These are phyloP conservation scores for Podospora pseudocomata DNA, from an alignment of 495 filamentous ascomycete species.

Conservation along the genomic window DNA sequence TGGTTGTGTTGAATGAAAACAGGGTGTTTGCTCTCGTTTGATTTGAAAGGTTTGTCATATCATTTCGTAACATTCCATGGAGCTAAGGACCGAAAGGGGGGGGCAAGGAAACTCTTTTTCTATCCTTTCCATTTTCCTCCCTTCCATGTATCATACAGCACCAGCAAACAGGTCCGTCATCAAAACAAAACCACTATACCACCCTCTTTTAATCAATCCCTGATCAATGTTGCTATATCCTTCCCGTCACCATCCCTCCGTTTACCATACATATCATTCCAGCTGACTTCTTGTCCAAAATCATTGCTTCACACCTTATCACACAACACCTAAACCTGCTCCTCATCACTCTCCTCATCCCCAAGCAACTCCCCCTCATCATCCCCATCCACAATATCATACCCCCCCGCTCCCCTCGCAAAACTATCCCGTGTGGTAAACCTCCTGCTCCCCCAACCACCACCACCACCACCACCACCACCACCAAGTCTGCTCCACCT, in stretches of 20 bases:
- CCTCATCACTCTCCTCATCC: conserved; percentile 82
- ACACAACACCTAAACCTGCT: conserved; percentile 31
- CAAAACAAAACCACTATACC: not conserved
- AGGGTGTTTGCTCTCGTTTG: too few species aligned
- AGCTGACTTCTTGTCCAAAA: not conserved
- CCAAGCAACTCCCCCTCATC: conserved; percentile 83
- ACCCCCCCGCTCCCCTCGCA: conserved; percentile 77
- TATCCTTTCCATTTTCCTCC: not conserved
- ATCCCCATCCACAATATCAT: conserved; percentile 81
- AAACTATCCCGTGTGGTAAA: conserved; percentile 85
- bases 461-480: not conserved
- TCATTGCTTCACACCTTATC: not conserved
- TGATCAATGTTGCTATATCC: not conserved
- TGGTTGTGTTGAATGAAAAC: too few species aligned
- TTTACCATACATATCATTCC: not conserved
- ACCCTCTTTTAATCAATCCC: not conserved
- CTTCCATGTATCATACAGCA: not conserved
- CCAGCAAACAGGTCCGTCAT: not conserved
- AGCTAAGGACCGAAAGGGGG: not conserved
- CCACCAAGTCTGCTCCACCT: conserved; percentile 47
- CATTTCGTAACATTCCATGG: not conserved
- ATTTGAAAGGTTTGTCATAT: not conserved
- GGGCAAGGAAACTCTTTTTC: not conserved
- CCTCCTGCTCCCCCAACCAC: conserved; percentile 34
- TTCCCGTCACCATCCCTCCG: not conserved